Conservation (phyloP, 257 asterid species). For the Solanum pennellii region DNA sequence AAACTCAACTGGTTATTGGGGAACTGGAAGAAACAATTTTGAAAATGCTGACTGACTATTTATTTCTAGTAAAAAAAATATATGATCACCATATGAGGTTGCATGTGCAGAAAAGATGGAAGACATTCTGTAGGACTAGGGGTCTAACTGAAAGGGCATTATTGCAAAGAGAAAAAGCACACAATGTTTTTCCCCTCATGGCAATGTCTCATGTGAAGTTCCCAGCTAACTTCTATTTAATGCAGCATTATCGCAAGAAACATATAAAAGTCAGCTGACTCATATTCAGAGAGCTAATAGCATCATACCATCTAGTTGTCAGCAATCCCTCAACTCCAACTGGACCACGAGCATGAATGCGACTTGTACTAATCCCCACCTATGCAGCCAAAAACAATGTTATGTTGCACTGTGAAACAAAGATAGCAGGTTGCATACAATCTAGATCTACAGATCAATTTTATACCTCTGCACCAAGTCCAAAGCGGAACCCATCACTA, state of each 20-base stretch:
- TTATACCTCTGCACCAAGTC: conserved; percentile 86
- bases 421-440: not conserved
- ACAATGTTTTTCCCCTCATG: not conserved
- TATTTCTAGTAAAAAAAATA: not conserved
- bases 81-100: not conserved
- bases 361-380: conserved; percentile 96
- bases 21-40: not conserved
- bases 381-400: conserved; percentile 14
- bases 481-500: conserved; percentile 88
- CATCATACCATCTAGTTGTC: conserved; percentile 74
- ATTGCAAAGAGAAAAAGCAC: not conserved
- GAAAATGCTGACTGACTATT: not conserved
- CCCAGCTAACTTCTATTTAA: not conserved
- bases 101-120: not conserved
- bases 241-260: not conserved
- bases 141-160: not conserved
- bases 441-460: not conserved
- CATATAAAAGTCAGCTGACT: not conserved
- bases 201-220: not conserved
- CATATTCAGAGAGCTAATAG: not conserved
- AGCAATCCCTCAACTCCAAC: conserved; percentile 96
- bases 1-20: not conserved
- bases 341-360: conserved; percentile 98
- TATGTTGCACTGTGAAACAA: not conserved
- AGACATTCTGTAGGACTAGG: not conserved